These are phyloP conservation scores for Coemansia reversa DNA, from an alignment of 192 early-diverging fungal genomes.

Conservation along the genomic window DNA sequence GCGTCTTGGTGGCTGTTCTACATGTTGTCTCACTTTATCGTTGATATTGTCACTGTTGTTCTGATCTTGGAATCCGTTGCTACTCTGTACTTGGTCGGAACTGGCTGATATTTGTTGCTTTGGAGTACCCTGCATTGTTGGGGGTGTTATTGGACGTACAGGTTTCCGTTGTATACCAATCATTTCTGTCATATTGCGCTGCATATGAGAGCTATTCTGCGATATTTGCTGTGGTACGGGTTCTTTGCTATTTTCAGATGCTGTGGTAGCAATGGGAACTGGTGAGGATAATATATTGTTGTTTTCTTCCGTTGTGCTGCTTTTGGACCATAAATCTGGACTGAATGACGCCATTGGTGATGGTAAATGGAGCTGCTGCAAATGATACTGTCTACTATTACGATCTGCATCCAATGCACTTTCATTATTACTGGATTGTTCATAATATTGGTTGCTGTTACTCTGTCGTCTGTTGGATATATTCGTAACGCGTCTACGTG, in stretches of 20 bases:
- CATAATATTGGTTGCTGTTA: neutral
- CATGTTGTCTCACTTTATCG: neutral
- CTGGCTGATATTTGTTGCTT: neutral
- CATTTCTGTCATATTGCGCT: neutral
- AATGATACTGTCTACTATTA: neutral
- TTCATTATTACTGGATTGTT: neutral
- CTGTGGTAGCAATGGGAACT: neutral
- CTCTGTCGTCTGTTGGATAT: neutral
- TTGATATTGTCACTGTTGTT: neutral
- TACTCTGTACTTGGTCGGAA: neutral
- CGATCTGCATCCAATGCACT: neutral
- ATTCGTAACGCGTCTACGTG: neutral
- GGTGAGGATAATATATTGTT: neutral
- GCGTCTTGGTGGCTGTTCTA: constrained; percentile 20
- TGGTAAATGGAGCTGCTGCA: constrained; percentile 21
- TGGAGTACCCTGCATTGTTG: neutral
- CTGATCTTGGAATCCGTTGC: too few species aligned
- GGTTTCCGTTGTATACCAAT: neutral
- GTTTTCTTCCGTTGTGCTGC: neutral
- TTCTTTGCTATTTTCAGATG: neutral
- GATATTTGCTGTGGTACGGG: neutral
- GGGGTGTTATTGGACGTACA: neutral
- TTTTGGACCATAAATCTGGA: constrained; percentile 6
- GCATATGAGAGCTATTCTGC: neutral
- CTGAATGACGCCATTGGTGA: constrained; percentile 25